Evolutionary conservation across 202 grass and related monocot species (phyloP).

Genomic region (Schoenoplectus triqueter): DNA sequence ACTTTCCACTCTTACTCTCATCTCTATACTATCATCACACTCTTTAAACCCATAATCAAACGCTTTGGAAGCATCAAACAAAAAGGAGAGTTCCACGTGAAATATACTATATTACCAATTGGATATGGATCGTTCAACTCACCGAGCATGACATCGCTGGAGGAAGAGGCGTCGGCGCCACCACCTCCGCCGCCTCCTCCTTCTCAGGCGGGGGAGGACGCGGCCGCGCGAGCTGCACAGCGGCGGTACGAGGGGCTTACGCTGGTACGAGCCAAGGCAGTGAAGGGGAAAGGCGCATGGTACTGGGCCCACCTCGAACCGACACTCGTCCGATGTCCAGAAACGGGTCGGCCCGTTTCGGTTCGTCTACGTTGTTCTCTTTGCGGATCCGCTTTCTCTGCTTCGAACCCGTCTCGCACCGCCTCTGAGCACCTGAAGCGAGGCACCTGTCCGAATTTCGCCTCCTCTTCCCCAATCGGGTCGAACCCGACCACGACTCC

Average conservation of each 20-base stretch:
- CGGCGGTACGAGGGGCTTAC: conserved; percentile 47
- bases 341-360: conserved; percentile 36
- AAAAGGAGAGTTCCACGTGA: neutral
- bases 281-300: conserved; percentile 57
- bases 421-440: conserved; percentile 59
- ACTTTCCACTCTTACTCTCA: conserved; percentile 13
- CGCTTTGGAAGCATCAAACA: conserved; percentile 30
- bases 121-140: neutral
- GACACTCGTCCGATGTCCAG: conserved; percentile 39
- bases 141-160: conserved; percentile 32
- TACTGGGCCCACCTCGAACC: conserved; percentile 61
- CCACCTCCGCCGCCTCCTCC: conserved; percentile 11
- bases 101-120: conserved; percentile 11
- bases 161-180: conserved; percentile 25
- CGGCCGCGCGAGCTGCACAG: conserved; percentile 10
- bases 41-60: conserved; percentile 37
- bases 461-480: conserved; percentile 35
- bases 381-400: conserved; percentile 48
- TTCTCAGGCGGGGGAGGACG: conserved; percentile 38
- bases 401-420: conserved; percentile 53
- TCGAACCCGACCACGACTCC: conserved; percentile 28
- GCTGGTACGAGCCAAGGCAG: conserved; percentile 48
- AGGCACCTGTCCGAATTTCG: conserved; percentile 51
- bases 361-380: conserved; percentile 47
- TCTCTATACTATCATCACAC: conserved; percentile 9